Base-by-base conservation (phyloP, 257 asterid genomes). In the Przewalskia tangutica region DNA sequence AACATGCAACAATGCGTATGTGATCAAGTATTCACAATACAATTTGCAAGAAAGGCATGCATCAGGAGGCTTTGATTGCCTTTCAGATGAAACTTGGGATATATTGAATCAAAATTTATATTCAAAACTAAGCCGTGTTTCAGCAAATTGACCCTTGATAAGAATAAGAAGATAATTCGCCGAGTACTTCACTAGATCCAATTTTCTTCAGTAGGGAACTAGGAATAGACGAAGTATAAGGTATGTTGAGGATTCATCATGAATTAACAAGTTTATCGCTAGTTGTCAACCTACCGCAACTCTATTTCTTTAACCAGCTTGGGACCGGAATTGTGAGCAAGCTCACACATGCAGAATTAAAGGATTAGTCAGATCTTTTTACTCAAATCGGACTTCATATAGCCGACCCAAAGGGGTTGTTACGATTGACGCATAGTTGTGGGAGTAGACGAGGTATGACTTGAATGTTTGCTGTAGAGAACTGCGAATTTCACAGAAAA, bases 21-120 rank as follows among this genome's bases (percentile, higher is more conserved):
- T 14, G 50, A 71, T 46, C 53, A 71, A 46, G 59, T 11, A 71
- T 71, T 46, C 34, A 71, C 40, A 18, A 44, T 20, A 40, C 68
- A 53, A 66, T 79, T 16, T 62, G 85, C 64, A 85, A 83, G 86
- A 84, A 63, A 81, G 73, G 60, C 59, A 50, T 66, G 70, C 67
- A 71, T 71, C 58, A 10, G 58, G 51, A 44, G 12, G 78, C 18
- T 44, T 71, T 68, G 77, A 10, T 68, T 68, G 77, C 55, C 5
- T 68, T 8, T 2, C 51, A 18, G 53, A 71, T 71, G 12, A 18
- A 44, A 10, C 58, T 46, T 5, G 36, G 78, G 78, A 18, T 16
- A 71, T 20, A 32, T 71, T 70, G 38, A 71, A 71, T 71, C 78
- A 18, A 46, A 44, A 18, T 44, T n/a, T 71, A 6, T 44, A 18